These are phyloP conservation scores for Alliaria petiolata DNA, from an alignment of 345 rosid genomes.

Conservation along the genomic window DNA sequence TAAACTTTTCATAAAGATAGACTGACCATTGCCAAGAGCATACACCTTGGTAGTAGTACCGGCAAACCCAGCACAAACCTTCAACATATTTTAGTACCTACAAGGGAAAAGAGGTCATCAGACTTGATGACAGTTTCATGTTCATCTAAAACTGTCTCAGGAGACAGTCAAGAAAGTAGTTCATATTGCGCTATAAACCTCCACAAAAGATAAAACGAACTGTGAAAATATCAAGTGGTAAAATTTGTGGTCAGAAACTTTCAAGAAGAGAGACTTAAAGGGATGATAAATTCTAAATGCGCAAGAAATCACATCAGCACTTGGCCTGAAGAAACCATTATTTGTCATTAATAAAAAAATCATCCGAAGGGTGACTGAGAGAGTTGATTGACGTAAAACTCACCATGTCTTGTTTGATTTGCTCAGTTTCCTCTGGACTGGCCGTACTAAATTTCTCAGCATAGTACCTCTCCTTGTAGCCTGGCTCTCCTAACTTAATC, in stretches of 20 bases:
- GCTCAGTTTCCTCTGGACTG: constrained; percentile 54
- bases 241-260: not conserved
- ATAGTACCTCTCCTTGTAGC: constrained; percentile 91
- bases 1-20: not conserved
- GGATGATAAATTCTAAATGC: constrained; percentile 1
- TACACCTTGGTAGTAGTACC: constrained; percentile 93
- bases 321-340: not conserved
- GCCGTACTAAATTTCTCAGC: constrained; percentile 72
- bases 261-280: not conserved
- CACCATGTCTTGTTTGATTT: constrained; percentile 70
- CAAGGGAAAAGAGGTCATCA: constrained; percentile 24
- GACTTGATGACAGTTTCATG: not conserved
- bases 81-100: constrained; percentile 92
- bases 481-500: constrained; percentile 95
- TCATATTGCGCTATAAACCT: not conserved
- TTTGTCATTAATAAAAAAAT: constrained; percentile 2
- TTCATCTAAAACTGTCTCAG: not conserved
- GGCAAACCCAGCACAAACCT: constrained; percentile 98
- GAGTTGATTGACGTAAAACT: constrained; percentile 29
- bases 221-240: not conserved
- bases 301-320: not conserved
- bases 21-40: constrained; percentile 98
- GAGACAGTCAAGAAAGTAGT: not conserved
- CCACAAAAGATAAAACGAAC: not conserved
- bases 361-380: not conserved